These are phyloP conservation scores for Stipa capillata DNA, from an alignment of 176 grass and related monocot species.

Conservation along the genomic window DNA sequence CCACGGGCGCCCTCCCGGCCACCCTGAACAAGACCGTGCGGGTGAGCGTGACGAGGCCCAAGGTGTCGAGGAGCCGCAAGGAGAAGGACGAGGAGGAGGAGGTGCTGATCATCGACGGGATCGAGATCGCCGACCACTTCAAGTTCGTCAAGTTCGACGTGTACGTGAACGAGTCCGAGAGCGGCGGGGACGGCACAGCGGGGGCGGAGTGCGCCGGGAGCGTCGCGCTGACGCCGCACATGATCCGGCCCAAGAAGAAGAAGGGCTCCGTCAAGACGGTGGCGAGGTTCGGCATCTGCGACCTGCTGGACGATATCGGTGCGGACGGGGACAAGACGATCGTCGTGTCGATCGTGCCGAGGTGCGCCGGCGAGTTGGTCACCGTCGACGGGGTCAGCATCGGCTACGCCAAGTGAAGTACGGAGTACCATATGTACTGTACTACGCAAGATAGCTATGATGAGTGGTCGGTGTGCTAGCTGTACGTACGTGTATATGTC, in stretches of 20 bases:
- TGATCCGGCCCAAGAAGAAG: not conserved
- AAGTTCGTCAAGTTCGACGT: slow-evolving; percentile 73
- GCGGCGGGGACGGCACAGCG: not conserved
- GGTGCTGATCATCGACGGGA: slow-evolving; percentile 53
- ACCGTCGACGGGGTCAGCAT: slow-evolving; percentile 37
- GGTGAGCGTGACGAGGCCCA: slow-evolving; percentile 36
- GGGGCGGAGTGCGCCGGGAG: slow-evolving; percentile 52
- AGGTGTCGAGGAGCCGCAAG: slow-evolving; percentile 9
- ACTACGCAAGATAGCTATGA: not conserved
- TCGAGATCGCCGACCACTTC: slow-evolving; percentile 21
- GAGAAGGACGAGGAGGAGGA: slow-evolving; percentile 62
- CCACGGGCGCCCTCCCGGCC: slow-evolving; percentile 23
- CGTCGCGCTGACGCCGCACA: slow-evolving; percentile 46
- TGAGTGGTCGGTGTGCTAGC: not conserved
- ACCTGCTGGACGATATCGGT: slow-evolving; percentile 46
- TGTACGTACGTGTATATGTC: not conserved
- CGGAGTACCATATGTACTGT: too few species aligned
- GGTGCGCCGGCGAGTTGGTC: slow-evolving; percentile 19
- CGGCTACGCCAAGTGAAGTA: slow-evolving; percentile 32
- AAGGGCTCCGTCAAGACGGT: slow-evolving; percentile 4
- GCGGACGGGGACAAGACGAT: slow-evolving; percentile 41
- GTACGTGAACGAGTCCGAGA: slow-evolving; percentile 25
- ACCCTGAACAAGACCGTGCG: slow-evolving; percentile 15
- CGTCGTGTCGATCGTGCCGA: slow-evolving; percentile 53
- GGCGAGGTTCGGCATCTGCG: slow-evolving; percentile 53